Percentiles rank a stretch among this genome's conserved stretches.
Evolutionary conservation across 257 asterid genomes (phyloP).

Genomic region (Misopates orontium): DNA sequence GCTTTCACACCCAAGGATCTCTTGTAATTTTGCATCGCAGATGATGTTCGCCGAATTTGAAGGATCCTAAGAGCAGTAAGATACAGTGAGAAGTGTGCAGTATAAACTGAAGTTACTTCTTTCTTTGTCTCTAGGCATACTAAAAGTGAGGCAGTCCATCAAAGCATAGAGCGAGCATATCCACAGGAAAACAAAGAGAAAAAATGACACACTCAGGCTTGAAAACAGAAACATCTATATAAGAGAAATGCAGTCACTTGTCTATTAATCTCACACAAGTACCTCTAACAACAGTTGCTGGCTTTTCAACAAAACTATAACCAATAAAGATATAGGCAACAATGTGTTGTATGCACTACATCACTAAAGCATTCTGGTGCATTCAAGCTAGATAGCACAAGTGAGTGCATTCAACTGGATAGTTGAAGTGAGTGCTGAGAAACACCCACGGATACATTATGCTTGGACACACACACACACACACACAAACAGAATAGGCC

Average conservation of each 20-base stretch:
- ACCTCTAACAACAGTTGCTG: not conserved
- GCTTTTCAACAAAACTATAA: not conserved
- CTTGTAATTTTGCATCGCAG: constrained; percentile 65
- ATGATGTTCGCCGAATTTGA: constrained; percentile 44
- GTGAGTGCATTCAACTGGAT: not conserved
- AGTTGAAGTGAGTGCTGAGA: not conserved
- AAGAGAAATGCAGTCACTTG: not conserved
- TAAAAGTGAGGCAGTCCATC: not conserved
- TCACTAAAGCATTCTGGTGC: not conserved
- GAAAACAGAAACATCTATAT: not conserved
- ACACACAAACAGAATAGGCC: not conserved
- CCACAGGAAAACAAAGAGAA: not conserved
- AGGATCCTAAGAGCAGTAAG: constrained; percentile 54
- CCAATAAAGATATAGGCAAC: not conserved
- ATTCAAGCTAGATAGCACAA: not conserved
- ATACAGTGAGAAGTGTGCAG: constrained; percentile 15
- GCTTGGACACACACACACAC: not conserved
- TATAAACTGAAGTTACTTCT: constrained; percentile 2
- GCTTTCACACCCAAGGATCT: constrained; percentile 68
- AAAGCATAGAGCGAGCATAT: not conserved
- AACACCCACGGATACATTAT: not conserved
- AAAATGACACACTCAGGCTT: not conserved
- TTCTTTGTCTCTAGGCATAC: not conserved
- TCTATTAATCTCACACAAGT: not conserved
- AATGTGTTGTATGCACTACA: not conserved